A percentile compares a stretch with the other conserved stretches of the same genome.
phyloP scores from a whole-genome alignment of 176 grass and related monocot genomes.

The Aegilops sharonensis region DNA sequence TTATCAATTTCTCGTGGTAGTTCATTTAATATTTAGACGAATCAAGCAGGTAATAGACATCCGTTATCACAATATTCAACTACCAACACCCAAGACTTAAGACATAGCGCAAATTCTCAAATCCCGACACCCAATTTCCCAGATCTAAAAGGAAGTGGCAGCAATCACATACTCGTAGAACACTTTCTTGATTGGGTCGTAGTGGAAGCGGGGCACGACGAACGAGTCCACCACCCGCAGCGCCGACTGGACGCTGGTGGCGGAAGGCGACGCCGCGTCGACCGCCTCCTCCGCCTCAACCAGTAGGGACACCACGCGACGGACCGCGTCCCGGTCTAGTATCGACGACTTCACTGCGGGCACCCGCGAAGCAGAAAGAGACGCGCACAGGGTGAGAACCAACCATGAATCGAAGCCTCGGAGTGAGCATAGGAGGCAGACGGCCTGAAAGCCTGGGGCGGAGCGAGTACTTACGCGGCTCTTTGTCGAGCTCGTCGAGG shows the following conservation, averaged over 20 bases:
- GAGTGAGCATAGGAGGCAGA: not conserved
- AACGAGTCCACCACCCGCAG: slow-evolving; percentile 83
- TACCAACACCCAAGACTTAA: no score
- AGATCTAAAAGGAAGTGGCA: slow-evolving; percentile 21
- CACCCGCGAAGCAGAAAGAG: not conserved
- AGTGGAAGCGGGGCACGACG: slow-evolving; percentile 63
- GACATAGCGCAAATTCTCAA: not conserved
- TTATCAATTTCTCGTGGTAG: no score
- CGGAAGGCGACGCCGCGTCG: slow-evolving; percentile 35
- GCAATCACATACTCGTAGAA: slow-evolving; percentile 77
- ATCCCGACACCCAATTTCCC: not conserved
- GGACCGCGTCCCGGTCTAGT: slow-evolving; percentile 63
- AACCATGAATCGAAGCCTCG: not conserved
- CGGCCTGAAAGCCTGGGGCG: not conserved
- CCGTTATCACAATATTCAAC: no score
- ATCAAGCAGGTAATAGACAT: no score
- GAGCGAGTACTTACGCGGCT: slow-evolving; percentile 38
- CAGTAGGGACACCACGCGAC: slow-evolving; percentile 53
- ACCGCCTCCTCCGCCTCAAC: not conserved
- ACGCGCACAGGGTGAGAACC: not conserved
- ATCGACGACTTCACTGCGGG: slow-evolving; percentile 33
- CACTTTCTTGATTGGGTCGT: slow-evolving; percentile 69
- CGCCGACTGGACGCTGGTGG: slow-evolving; percentile 40
- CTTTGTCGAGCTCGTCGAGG: slow-evolving; percentile 76
- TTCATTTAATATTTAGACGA: no score